phyloP scores from a whole-genome alignment of 1,139 yeast genomes.

The Trichomonascaceae sp. region DNA sequence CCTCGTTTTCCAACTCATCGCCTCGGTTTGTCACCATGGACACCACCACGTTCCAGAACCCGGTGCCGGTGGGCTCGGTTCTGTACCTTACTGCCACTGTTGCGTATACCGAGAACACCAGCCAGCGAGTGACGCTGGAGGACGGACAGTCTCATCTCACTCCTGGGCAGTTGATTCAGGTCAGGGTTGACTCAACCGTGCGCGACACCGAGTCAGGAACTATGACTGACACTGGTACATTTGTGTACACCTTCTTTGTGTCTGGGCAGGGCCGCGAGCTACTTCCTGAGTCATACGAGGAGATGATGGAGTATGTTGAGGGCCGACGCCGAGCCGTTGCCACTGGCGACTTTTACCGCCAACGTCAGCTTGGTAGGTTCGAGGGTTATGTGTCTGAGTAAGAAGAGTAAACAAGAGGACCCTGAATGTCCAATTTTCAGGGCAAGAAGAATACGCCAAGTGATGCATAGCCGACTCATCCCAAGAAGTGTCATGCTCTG shows the following conservation, averaged over 20 bases:
- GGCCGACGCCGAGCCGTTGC: slow-evolving; percentile 84
- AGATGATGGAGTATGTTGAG: slow-evolving; percentile 83
- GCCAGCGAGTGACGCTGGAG: slow-evolving; percentile 9
- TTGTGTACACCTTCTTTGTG: slow-evolving; percentile 78
- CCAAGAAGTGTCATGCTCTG: not conserved
- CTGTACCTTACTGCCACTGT: slow-evolving; percentile 69
- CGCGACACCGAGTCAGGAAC: slow-evolving; percentile 49
- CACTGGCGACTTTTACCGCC: slow-evolving; percentile 44
- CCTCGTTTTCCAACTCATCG: slow-evolving; percentile 68
- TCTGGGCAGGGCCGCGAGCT: slow-evolving; percentile 41
- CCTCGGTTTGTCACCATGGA: slow-evolving; percentile 86
- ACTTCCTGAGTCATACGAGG: slow-evolving; percentile 76
- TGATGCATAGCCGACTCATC: slow-evolving; percentile 1
- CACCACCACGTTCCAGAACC: slow-evolving; percentile 81
- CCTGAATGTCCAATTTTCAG: not conserved
- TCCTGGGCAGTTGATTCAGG: slow-evolving; percentile 85
- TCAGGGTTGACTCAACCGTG: slow-evolving; percentile 72
- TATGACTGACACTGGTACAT: slow-evolving; percentile 66
- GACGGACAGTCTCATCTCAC: slow-evolving; percentile 34
- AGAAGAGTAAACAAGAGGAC: not conserved
- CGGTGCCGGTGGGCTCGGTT: slow-evolving; percentile 91
- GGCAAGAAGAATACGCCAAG: not conserved
- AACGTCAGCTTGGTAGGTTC: slow-evolving; percentile 12
- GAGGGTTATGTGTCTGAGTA: slow-evolving; percentile 13
- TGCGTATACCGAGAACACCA: slow-evolving; percentile 46